Evolutionary conservation across 495 filamentous ascomycete species (phyloP), one percentile per base, ranked within the genome.

Genomic region (Trichoderma erinaceum): DNA sequence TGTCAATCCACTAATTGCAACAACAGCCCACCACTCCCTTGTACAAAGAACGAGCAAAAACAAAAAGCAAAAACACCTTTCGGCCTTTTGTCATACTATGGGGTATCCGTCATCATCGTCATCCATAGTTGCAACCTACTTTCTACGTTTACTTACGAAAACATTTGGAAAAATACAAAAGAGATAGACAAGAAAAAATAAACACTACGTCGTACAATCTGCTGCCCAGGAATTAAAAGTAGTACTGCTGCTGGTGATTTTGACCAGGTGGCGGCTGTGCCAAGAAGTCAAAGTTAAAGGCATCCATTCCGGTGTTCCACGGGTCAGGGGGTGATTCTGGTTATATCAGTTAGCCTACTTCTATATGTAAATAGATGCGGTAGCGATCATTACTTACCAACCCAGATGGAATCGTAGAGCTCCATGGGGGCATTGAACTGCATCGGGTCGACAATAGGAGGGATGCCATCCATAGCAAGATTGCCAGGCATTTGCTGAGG

Each of bases 341-440:
- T 27, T 32, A 69, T 11, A 65, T 23, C 18, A 6, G 16, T 65
- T 8, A 43, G 35, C 25, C 10, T 64, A 16, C 41, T 67, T 29
- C 69, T 64, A 21, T 64, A 29, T 41, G 15, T 67, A 58, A 70
- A 64, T 25, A n/a, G 35, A n/a, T 27, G 29, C 6, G 41, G 44
- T 43, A 50, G 15, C 6, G 38, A 64, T 29, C 11, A 29, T 65
- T 27, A 75, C 82, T 73, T 71, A 86, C 84, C 84, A 81, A 83
- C 85, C 66, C 85, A 86, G 52, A 86, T 86, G 4, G 81, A 84
- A 70, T 86, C 83, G 69, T 85, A 86, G 21, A 86, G 75, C 29
- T 86, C 84, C 82, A 86, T 82, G 5, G 84, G 83, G 10, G 83
- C 82, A 77, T 85, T 82, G 72, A 75, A 78, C 25, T 75, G 72